Base-by-base conservation (phyloP, 352 stramenopile species). In the Paralagenidium karlingii region DNA sequence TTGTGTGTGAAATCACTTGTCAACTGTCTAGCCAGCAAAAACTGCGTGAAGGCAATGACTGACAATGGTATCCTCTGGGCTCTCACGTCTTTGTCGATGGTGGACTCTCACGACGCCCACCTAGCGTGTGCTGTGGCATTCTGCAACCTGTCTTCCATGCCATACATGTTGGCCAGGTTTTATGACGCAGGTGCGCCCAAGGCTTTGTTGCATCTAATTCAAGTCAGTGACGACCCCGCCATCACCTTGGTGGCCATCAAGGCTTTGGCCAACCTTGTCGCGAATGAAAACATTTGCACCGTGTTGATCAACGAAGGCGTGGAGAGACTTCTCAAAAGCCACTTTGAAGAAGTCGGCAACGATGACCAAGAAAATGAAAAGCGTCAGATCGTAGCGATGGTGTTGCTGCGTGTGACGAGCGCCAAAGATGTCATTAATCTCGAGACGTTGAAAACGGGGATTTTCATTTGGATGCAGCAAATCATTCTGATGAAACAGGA, bases 11-110 rank as follows among this genome's bases (percentile, higher is more conserved):
- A 83, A 53, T 78, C 59, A 5, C 55, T 88, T 3, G 68, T 69
- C 27, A 88, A 88, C 45, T 88, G 75, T 33, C 60, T 88, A 3
- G 64, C 79, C 10, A 55, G 68, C 33, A 74, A 79, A 31, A 51
- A 73, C 38, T 88, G 75, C 24, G 56, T 61, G 26, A 63, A 68
- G 10, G 67, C 70, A 4, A 53, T 88, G 34, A 55, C 85, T 30
- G 75, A 81, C 1, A 65, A 86, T 39, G 71, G 75, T 1, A 63
- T 86, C 43, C 78, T 86, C 37, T 88, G 75, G 75, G 71, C 75
- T 3, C 44, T 88, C 5, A 57, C 64, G 1, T 83, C 75, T 8
- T 51, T 88, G n/a, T 67, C 63, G n/a, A 48, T 57, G 6, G 54
- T 86, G 3, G 46, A 82, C n/a, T 69, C 61, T 3, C 38, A 49